Conservation (phyloP, 345 rosid species). For the Eucalyptus lansdowneana region DNA sequence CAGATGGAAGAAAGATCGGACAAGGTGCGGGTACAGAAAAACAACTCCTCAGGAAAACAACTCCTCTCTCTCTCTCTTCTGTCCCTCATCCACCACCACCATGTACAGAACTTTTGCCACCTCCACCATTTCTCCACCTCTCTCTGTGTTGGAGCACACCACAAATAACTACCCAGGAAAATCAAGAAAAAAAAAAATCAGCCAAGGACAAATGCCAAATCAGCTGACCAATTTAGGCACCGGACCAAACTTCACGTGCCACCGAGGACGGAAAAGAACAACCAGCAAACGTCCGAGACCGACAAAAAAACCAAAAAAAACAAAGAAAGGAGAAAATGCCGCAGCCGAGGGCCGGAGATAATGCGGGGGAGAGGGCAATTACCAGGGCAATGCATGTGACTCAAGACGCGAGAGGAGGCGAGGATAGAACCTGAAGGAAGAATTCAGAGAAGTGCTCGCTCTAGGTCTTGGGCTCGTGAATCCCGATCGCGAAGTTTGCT, state of each 20-base stretch:
- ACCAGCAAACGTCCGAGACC: not conserved
- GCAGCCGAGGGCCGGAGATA: not conserved
- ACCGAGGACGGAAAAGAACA: not conserved
- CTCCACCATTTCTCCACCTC: slow-evolving; percentile 36
- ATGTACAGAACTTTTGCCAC: slow-evolving; percentile 62
- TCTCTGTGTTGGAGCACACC: not conserved
- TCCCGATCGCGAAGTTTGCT: not conserved
- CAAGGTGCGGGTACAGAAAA: too few relatives aligned
- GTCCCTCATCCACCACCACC: slow-evolving; percentile 58
- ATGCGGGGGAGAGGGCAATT: not conserved
- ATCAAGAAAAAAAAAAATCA: not conserved
- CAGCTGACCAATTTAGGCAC: not conserved
- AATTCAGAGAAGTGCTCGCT: not conserved
- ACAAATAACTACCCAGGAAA: not conserved
- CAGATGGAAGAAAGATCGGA: too few relatives aligned
- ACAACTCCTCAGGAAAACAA: slow-evolving; percentile 15
- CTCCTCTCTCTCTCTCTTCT: slow-evolving; percentile 2
- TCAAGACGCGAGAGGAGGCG: not conserved
- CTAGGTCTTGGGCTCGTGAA: not conserved
- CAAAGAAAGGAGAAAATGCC: too few relatives aligned
- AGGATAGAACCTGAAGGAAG: not conserved
- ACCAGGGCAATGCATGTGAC: not conserved
- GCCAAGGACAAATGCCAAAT: not conserved
- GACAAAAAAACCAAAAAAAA: too few relatives aligned
- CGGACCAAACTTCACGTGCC: not conserved